Evolutionary conservation across 2,329 filamentous ascomycete species (phyloP), one percentile per base, ranked within the genome.

Genomic region (Clonostachys rhizophaga): DNA sequence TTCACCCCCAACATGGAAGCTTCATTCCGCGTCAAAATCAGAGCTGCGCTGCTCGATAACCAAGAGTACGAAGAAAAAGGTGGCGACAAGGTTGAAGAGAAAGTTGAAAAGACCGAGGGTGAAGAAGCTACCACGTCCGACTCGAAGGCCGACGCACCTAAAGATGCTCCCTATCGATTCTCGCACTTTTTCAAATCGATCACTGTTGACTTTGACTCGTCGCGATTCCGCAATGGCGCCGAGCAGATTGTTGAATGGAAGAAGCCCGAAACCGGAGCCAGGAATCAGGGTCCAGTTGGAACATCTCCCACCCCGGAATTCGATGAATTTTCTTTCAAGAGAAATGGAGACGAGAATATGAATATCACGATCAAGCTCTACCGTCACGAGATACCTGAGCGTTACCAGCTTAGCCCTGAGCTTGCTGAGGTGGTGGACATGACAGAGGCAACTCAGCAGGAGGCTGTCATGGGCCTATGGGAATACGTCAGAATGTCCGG

Each of bases 401-500:
- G 91, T 47, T 96, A 87, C 63, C 81, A 83, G 55, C 70, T 97
- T 24, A 94, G 84, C 66, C 83, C 86, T 44, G 82, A 85, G 48
- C 73, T 99, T 42, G 85, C 90, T 11, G 87, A 95, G 44, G 79
- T 97, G 13, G 75, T 97, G 16, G 94, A 96, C 59, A 88, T 89
- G 58, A 78, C 84, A 43, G 90, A 95, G 65, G 92, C 90, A 44
- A 92, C 94, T 30, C 85, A 91, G 33, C 86, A 90, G 37, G 91
- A 94, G 52, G 87, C 91, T 7, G 84, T 96, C 30, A 89, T 95
- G 76, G 91, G 88, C 13, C 79, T 99, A 34, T 99, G 91, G 90
- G 91, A 96, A 62, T 99, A 99, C 59, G 88, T 96, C 54, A 86
- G 89, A 56, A 77, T 88, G 17, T 87, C 89, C 74, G 84, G 86